Conservation (phyloP, 352 stramenopile genomes). For the Phytophthora pinifolia region DNA sequence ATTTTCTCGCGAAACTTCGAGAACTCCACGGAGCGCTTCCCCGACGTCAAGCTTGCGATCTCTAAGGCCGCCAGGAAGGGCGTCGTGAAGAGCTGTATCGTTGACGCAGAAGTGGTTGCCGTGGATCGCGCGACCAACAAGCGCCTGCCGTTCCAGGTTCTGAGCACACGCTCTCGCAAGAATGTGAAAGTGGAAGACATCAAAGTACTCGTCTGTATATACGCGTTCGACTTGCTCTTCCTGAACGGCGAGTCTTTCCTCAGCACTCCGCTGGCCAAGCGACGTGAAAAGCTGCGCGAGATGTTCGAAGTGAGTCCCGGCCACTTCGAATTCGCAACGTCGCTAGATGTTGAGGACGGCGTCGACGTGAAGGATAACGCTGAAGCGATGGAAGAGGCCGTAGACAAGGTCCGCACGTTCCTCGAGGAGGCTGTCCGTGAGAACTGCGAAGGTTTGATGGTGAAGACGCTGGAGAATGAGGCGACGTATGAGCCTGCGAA, state of each 20-base stretch:
- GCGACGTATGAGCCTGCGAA: constrained; percentile 97
- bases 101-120: constrained; percentile 99
- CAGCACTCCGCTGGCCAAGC: constrained; percentile 84
- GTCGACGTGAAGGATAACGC: constrained; percentile 87
- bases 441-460: constrained; percentile 98
- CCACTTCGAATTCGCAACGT: constrained; percentile 94
- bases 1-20: constrained; percentile 99
- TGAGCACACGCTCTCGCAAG: constrained; percentile 97
- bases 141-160: constrained; percentile 98
- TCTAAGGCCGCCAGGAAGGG: constrained; percentile 53
- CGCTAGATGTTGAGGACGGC: constrained; percentile 85
- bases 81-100: constrained; percentile 91
- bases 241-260: constrained; percentile 97
- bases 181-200: constrained; percentile 90
- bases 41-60: constrained; percentile 85
- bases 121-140: constrained; percentile 96
- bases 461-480: constrained; percentile 99
- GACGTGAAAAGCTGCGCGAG: constrained; percentile 89
- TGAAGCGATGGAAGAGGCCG: constrained; percentile 86
- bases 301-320: constrained; percentile 93
- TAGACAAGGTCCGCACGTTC: constrained; percentile 90
- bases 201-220: constrained; percentile 92
- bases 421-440: constrained; percentile 94
- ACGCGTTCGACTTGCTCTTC: constrained; percentile 99
- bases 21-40: constrained; percentile 98